Percentiles rank a stretch among this genome's conserved stretches.
phyloP scores from a whole-genome alignment of 2,329 filamentous ascomycete genomes.

The Diaporthe nobilis region DNA sequence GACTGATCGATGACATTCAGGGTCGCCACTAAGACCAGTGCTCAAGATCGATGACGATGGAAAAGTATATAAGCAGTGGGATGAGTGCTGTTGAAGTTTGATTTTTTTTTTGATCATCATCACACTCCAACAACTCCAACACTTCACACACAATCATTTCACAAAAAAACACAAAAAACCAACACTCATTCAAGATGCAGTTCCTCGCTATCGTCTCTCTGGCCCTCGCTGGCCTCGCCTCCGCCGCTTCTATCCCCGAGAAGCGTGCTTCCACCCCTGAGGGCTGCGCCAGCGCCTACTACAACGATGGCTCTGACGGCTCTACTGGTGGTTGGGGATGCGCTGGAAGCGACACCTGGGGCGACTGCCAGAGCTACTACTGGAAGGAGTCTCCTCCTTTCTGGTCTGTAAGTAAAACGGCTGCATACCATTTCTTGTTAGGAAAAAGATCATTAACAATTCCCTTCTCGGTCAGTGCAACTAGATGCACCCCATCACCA shows the following conservation, averaged over 20 bases:
- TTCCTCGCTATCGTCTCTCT: constrained; percentile 25
- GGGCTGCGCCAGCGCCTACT: background rate
- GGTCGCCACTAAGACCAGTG: background rate
- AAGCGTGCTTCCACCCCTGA: constrained; percentile 20
- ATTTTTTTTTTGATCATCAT: background rate
- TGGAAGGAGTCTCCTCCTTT: constrained; percentile 18
- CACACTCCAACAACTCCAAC: constrained; percentile 12
- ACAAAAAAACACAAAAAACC: background rate
- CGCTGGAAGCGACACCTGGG: background rate
- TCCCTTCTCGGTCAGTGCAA: background rate
- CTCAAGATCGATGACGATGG: background rate
- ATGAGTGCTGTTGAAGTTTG: background rate
- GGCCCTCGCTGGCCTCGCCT: constrained; percentile 20
- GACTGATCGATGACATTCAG: background rate
- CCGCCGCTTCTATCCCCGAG: constrained; percentile 15
- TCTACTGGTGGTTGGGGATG: constrained; percentile 9
- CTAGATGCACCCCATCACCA: background rate
- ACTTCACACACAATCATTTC: background rate
- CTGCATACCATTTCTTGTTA: no score
- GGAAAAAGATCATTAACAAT: background rate
- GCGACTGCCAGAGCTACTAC: background rate
- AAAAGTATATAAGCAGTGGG: constrained; percentile 10
- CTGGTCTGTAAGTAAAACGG: constrained; percentile 9
- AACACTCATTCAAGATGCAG: constrained; percentile 21
- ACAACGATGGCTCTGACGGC: constrained; percentile 15